Evolutionary conservation across 352 stramenopile species (phyloP), one percentile per base, ranked within the genome.

Genomic region (Globisporangium parvum): DNA sequence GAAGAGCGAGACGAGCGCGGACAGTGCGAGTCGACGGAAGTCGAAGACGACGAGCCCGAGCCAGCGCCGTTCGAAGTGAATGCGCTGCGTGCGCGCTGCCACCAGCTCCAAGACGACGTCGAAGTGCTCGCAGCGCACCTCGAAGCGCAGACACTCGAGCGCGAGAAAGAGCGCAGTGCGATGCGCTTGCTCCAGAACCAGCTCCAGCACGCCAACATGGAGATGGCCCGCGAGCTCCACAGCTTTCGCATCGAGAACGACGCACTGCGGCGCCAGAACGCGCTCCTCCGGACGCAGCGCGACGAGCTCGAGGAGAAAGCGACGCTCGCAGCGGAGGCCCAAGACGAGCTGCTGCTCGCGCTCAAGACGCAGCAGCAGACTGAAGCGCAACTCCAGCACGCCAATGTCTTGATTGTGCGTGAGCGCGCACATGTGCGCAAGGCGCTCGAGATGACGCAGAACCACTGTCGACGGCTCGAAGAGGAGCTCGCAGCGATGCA

Each of bases 61-160:
- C 23, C 40, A 17, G 39, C 14, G 17, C 23, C 47, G 18, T 46
- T 51, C 17, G 55, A 60, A 11, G 18, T 49, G 2, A 12, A 33
- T 18, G 33, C 28, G 23, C 51, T 50, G 15, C 46, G 57, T 28
- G 47, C 61, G 51, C 65, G 63, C 4, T 70, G 56, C 47, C 50
- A 57, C n/a, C 73, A 86, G 58, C 70, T 88, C 2, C 67, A 77
- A 56, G 65, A 76, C 46, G 75, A 88, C 54, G 49, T 88, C 1
- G 67, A 82, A 39, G 70, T 87, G 26, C 63, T 88, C 11, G 78
- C 68, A 14, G 62, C 67, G 8, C 78, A 88, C 37, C 54, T 85
- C 46, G 71, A 88, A 46, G 59, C 63, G 20, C 73, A 83, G 37
- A 68, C 67, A 21, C 56, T 52, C 46, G 51, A 53, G 28, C 52